Evolutionary conservation across 1,284 basidiomycete genomes (phyloP).

Genomic region (Gymnopus androsaceus): DNA sequence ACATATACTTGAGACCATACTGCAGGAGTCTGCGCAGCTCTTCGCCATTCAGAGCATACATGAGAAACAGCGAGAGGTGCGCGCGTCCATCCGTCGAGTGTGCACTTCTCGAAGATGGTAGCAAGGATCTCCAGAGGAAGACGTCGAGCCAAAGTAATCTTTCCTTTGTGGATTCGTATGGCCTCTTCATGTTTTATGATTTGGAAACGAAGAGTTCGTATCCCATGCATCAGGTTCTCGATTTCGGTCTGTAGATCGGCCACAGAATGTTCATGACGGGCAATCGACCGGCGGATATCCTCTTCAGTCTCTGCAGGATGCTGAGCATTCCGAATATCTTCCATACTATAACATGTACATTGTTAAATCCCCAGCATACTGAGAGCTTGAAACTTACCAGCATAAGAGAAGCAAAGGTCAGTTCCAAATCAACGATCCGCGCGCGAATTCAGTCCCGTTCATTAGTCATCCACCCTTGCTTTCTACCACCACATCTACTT

Average conservation of each 20-base stretch:
- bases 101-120: conserved; percentile 54
- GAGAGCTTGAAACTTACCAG: not conserved
- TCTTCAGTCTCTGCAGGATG: conserved; percentile 9
- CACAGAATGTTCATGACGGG: conserved; percentile 43
- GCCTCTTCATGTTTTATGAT: conserved; percentile 41
- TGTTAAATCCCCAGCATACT: too few relatives aligned
- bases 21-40: conserved; percentile 46
- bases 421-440: too few relatives aligned
- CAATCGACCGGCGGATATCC: conserved; percentile 32
- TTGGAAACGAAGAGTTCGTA: conserved; percentile 47
- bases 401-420: too few relatives aligned
- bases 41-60: conserved; percentile 63
- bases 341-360: too few relatives aligned
- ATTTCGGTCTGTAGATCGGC: conserved; percentile 45
- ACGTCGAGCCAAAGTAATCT: conserved; percentile 56
- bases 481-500: not conserved
- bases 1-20: conserved; percentile 63
- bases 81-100: conserved; percentile 52
- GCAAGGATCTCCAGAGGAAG: conserved; percentile 59
- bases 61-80: conserved; percentile 59
- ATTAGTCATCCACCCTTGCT: not conserved
- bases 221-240: conserved; percentile 37
- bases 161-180: conserved; percentile 47
- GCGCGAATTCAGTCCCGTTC: too few relatives aligned
- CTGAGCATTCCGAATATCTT: not conserved